These are phyloP conservation scores for Recurvomyces mirabilis DNA, from an alignment of 495 filamentous ascomycete genomes.

Conservation along the genomic window DNA sequence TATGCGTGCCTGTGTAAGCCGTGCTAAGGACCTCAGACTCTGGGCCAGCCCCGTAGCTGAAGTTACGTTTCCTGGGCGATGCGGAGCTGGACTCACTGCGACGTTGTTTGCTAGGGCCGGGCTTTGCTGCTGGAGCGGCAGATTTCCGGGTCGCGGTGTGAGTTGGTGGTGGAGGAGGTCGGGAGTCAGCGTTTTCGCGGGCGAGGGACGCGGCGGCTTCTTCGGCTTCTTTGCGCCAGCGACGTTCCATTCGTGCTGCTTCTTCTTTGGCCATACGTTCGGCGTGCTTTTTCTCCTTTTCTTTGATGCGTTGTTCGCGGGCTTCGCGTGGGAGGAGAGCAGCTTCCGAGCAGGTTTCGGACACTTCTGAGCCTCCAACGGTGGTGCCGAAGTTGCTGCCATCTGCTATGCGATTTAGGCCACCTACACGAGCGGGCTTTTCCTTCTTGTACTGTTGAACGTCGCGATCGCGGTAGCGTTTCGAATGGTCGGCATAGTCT, in stretches of 20 bases:
- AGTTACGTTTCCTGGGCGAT: conserved; percentile 18
- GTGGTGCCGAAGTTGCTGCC: conserved; percentile 57
- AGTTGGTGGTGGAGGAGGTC: conserved; percentile 10
- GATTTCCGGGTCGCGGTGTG: conserved; percentile 5
- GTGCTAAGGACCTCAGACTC: conserved; percentile 18
- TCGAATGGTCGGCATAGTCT: conserved; percentile 15
- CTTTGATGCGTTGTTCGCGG: conserved; percentile 1
- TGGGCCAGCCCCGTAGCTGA: conserved; percentile 8
- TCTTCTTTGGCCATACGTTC: conserved; percentile 18
- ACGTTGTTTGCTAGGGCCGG: conserved; percentile 1
- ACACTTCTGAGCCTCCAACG: conserved; percentile 42
- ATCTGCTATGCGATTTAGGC: conserved; percentile 67
- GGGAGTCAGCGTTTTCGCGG: conserved; percentile 13
- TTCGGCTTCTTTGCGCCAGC: conserved; percentile 22
- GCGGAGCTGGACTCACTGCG: conserved; percentile 6
- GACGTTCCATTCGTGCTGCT: conserved; percentile 20
- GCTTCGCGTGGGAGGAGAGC: neutral
- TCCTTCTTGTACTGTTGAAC: conserved; percentile 74
- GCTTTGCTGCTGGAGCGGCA: conserved; percentile 9
- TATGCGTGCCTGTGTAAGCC: conserved; percentile 12
- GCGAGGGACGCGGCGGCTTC: conserved; percentile 20
- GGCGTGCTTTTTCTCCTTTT: conserved; percentile 12
- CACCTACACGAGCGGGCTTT: conserved; percentile 72
- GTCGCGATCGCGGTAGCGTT: conserved; percentile 47
- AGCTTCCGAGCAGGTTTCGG: conserved; percentile 31